phyloP scores from a whole-genome alignment of 148 eudicot species.

The Silene uniflora region DNA sequence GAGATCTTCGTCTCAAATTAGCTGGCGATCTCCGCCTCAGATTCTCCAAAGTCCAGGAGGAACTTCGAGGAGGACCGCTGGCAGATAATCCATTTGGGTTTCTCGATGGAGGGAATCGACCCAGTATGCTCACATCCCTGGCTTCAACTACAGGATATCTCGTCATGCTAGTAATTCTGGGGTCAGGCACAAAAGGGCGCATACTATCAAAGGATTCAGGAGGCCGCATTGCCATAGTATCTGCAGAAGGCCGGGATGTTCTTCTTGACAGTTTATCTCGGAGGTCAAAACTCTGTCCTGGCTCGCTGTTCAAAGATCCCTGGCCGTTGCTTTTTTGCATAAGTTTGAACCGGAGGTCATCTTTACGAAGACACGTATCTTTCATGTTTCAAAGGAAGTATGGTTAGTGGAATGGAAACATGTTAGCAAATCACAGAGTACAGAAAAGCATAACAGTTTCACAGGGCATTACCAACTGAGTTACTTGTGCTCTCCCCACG shows the following conservation, averaged over 20 bases:
- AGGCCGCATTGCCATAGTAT: slow-evolving; percentile 39
- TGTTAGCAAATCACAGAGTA: slow-evolving; percentile 20
- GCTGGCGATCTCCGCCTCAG: slow-evolving; percentile 29
- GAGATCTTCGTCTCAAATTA: not conserved
- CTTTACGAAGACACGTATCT: slow-evolving; percentile 55
- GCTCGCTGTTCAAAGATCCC: slow-evolving; percentile 31
- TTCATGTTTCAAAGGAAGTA: slow-evolving; percentile 24
- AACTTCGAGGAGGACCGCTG: slow-evolving; percentile 36
- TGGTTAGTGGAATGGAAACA: slow-evolving; percentile 28
- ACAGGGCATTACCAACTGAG: slow-evolving; percentile 47
- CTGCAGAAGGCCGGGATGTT: slow-evolving; percentile 24
- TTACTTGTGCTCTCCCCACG: slow-evolving; percentile 42
- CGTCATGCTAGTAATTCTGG: slow-evolving; percentile 26
- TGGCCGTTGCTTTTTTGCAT: slow-evolving; percentile 41
- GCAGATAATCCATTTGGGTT: slow-evolving; percentile 37
- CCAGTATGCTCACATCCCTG: slow-evolving; percentile 27
- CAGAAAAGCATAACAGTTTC: slow-evolving; percentile 9
- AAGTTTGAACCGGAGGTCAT: slow-evolving; percentile 82
- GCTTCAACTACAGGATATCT: slow-evolving; percentile 33
- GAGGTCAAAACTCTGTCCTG: slow-evolving; percentile 45
- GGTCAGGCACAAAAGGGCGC: slow-evolving; percentile 28
- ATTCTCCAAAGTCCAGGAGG: slow-evolving; percentile 61
- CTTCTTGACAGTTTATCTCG: slow-evolving; percentile 52
- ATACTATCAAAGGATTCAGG: slow-evolving; percentile 33
- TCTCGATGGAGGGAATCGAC: slow-evolving; percentile 39